phyloP scores from a whole-genome alignment of 2,329 filamentous ascomycete species.

The Colletotrichum australisinense region DNA sequence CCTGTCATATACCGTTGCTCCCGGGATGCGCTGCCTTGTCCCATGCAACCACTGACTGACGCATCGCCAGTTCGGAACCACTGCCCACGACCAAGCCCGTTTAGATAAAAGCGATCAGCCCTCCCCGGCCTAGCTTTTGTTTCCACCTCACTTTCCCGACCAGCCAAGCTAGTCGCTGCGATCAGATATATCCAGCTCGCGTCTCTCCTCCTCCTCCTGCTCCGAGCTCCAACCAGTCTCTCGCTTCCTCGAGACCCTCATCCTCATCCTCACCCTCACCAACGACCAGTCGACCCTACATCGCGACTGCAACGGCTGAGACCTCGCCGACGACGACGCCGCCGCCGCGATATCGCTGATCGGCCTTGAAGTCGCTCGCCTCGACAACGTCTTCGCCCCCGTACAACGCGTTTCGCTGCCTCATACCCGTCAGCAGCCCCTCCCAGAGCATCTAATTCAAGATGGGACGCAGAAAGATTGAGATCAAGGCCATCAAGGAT shows the following conservation, averaged over 20 bases:
- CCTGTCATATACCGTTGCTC: slow-evolving; percentile 18
- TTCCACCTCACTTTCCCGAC: slow-evolving; percentile 18
- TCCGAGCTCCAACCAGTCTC: slow-evolving; percentile 30
- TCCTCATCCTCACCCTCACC: background rate
- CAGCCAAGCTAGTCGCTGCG: slow-evolving; percentile 29
- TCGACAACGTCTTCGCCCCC: slow-evolving; percentile 14
- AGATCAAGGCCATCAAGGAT: slow-evolving; percentile 99
- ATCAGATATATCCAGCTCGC: slow-evolving; percentile 15
- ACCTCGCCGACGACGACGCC: slow-evolving; percentile 20
- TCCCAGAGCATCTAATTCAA: slow-evolving; percentile 40
- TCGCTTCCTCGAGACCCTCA: background rate
- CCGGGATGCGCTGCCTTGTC: slow-evolving; percentile 27
- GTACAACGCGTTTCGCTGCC: background rate
- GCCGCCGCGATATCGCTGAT: slow-evolving; percentile 24
- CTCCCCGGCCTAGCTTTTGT: slow-evolving; percentile 25
- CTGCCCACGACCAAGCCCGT: slow-evolving; percentile 25
- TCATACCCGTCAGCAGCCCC: slow-evolving; percentile 1
- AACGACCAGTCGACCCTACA: slow-evolving; percentile 17
- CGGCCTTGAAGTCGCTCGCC: slow-evolving; percentile 12
- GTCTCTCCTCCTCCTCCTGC: background rate
- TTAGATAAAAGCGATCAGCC: slow-evolving; percentile 35
- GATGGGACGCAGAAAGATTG: slow-evolving; percentile 99
- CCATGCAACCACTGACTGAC: slow-evolving; percentile 21
- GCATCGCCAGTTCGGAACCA: slow-evolving; percentile 26
- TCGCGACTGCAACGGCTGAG: slow-evolving; percentile 23